phyloP scores from a whole-genome alignment of 2,329 filamentous ascomycete species.

The Nemania bipapillata region DNA sequence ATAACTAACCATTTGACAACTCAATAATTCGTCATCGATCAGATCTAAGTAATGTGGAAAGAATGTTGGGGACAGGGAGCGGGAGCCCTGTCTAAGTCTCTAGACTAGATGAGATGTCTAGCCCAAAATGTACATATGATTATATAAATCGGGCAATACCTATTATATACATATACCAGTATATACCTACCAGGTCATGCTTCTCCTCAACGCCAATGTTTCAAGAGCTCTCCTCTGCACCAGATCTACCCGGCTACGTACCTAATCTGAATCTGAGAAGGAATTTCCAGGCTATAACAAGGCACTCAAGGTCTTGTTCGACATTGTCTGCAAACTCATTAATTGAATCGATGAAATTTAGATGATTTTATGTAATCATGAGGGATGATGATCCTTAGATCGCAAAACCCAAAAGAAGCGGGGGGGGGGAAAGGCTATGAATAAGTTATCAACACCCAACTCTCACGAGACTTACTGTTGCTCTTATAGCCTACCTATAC shows the following conservation, averaged over 20 bases:
- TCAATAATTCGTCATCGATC: neutral
- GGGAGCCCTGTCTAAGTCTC: neutral
- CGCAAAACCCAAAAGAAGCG: too few relatives aligned
- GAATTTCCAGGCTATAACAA: neutral
- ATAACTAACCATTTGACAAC: neutral
- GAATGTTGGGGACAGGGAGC: neutral
- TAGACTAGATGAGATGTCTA: too few relatives aligned
- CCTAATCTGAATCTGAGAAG: neutral
- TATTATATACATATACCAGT: too few relatives aligned
- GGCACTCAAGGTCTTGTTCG: neutral
- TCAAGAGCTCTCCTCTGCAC: neutral
- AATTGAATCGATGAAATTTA: too few relatives aligned
- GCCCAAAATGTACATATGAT: neutral
- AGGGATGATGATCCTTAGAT: too few relatives aligned
- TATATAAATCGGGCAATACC: conserved; percentile 7
- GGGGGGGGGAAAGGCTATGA: too few relatives aligned
- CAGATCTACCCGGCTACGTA: neutral
- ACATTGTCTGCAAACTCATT: neutral
- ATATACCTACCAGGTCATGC: neutral
- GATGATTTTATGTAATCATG: too few relatives aligned
- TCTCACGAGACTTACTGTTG: too few relatives aligned
- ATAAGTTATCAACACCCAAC: too few relatives aligned
- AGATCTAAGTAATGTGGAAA: neutral
- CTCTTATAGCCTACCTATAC: too few relatives aligned
- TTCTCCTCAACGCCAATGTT: conserved; percentile 11